Evolutionary conservation across 768 basidiomycete species (phyloP).

Genomic region (Galerina marginata): DNA sequence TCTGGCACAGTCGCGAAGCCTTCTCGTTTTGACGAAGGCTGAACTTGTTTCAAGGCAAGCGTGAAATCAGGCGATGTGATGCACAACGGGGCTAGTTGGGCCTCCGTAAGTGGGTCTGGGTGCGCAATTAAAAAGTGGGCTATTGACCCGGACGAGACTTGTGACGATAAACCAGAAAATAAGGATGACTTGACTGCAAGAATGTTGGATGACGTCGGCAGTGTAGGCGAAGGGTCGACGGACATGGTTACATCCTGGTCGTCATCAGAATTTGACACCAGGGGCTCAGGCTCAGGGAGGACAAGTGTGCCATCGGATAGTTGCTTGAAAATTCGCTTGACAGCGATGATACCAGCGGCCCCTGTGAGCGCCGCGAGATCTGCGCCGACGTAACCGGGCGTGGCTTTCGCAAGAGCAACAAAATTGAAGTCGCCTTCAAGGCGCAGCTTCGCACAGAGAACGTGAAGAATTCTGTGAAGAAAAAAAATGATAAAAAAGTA

Average conservation of each 20-base stretch:
- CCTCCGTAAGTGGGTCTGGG: constrained; percentile 75
- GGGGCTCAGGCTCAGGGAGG: constrained; percentile 48
- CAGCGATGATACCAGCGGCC: constrained; percentile 94
- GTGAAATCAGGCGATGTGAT: constrained; percentile 85
- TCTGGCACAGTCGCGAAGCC: constrained; percentile 98
- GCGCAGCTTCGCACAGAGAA: constrained; percentile 82
- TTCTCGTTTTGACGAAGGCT: constrained; percentile 96
- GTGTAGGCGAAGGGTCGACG: constrained; percentile 38
- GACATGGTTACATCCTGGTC: constrained; percentile 49
- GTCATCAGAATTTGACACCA: constrained; percentile 11
- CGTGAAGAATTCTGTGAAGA: constrained; percentile 80
- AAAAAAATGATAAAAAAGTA: constrained; percentile 2
- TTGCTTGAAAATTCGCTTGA: constrained; percentile 92
- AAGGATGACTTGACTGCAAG: constrained; percentile 17
- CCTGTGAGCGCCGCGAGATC: constrained; percentile 90
- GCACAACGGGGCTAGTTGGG: constrained; percentile 80
- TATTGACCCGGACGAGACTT: constrained; percentile 63
- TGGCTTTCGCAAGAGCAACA: constrained; percentile 82
- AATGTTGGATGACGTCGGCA: constrained; percentile 12
- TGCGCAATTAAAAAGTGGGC: constrained; percentile 90
- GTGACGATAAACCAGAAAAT: constrained; percentile 37
- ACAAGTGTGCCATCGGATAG: constrained; percentile 69
- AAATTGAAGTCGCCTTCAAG: constrained; percentile 92
- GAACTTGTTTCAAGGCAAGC: constrained; percentile 83
- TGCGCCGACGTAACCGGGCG: constrained; percentile 97